A percentile compares a stretch with the other conserved stretches of the same genome.
These are phyloP conservation scores for Quambalaria eucalypti DNA, from an alignment of 1,284 basidiomycete species.

Conservation along the genomic window DNA sequence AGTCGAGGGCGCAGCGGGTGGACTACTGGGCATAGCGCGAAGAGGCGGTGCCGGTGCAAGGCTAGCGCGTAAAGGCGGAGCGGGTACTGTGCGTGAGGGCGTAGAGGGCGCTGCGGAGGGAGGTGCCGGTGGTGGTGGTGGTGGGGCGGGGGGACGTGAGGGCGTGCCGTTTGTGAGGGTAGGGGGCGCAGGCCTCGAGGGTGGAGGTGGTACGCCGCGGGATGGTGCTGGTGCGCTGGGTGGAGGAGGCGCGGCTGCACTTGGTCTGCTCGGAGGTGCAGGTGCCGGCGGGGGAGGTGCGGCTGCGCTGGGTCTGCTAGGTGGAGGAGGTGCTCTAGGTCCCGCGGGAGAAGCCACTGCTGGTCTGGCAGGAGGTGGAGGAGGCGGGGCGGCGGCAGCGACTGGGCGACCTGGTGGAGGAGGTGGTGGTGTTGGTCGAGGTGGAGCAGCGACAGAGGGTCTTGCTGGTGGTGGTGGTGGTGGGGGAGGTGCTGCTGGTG, in stretches of 20 bases:
- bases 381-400: neutral
- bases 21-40: neutral
- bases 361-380: neutral
- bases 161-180: neutral
- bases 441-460: constrained; percentile 3
- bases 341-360: neutral
- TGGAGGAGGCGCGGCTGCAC: neutral
- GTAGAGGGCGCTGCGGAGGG: neutral
- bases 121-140: constrained; percentile 6
- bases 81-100: neutral
- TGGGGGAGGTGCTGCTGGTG: constrained; percentile 1
- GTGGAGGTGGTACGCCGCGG: neutral
- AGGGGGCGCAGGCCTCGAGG: neutral
- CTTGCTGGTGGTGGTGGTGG: constrained; percentile 2
- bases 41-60: neutral
- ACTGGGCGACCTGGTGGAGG: neutral
- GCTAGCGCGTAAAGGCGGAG: constrained; percentile 3
- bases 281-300: constrained; percentile 1
- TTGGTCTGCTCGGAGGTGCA: neutral
- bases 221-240: constrained; percentile 3
- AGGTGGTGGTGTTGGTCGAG: constrained; percentile 2
- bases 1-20: neutral
- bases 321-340: constrained; percentile 2
- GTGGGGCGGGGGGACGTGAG: neutral
- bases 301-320: neutral